Percentiles rank a stretch among this genome's conserved stretches.
Evolutionary conservation across 164 flowering plant genomes (phyloP).

Genomic region (Magnolia officinalis): DNA sequence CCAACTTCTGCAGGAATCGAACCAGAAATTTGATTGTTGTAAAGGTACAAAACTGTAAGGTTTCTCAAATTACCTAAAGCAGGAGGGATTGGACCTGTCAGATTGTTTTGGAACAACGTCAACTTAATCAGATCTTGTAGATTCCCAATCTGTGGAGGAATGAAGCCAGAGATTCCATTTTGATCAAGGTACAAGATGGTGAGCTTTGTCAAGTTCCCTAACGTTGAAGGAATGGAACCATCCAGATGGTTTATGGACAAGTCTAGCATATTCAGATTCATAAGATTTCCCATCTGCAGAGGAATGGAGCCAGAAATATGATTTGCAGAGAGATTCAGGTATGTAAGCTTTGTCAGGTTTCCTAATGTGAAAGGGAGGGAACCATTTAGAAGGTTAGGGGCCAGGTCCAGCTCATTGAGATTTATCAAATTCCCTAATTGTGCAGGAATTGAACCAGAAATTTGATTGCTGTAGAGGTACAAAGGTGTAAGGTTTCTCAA

Average conservation of each 20-base stretch:
- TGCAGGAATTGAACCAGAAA: too few species aligned
- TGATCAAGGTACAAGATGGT: constrained; percentile 33
- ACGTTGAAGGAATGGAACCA: background rate
- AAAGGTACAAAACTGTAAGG: background rate
- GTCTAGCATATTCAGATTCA: background rate
- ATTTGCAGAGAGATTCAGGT: constrained; percentile 46
- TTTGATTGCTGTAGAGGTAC: fast-evolving
- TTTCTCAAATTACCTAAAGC: background rate
- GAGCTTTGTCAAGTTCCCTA: background rate
- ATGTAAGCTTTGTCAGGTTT: too few species aligned
- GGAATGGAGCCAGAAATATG: constrained; percentile 69
- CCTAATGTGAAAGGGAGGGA: too few species aligned
- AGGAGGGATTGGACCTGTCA: constrained; percentile 1
- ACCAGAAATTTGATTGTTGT: background rate
- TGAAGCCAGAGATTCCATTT: constrained; percentile 59
- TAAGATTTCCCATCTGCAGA: constrained; percentile 42
- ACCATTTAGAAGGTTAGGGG: too few species aligned
- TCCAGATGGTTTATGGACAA: background rate
- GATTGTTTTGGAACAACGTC: background rate
- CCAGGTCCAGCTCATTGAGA: too few species aligned
- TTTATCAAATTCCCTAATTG: too few species aligned
- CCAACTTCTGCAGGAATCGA: background rate
- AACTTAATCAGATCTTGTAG: background rate
- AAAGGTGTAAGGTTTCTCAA: too few species aligned
- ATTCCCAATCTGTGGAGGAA: constrained; percentile 64